Conservation (phyloP, 2,329 filamentous ascomycete genomes). For the Colletotrichum cordylinicola region DNA sequence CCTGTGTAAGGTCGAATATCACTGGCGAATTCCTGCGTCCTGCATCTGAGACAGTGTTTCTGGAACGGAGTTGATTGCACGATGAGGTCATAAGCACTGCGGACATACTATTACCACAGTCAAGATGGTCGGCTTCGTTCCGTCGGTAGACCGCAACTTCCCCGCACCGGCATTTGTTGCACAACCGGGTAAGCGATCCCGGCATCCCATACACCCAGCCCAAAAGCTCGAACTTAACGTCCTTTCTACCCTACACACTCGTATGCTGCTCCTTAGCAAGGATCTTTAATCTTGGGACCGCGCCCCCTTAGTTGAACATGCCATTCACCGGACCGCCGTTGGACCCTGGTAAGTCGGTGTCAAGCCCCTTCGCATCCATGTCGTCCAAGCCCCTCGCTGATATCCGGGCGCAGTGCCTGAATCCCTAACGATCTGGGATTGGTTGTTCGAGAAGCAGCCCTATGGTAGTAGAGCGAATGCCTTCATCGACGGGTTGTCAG, state of each 20-base stretch:
- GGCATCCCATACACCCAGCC: not conserved
- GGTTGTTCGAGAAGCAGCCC: not conserved
- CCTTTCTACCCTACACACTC: not conserved
- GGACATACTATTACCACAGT: not conserved
- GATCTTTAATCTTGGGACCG: not conserved
- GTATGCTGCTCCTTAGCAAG: not conserved
- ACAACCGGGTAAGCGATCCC: not conserved
- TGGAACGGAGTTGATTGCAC: not conserved
- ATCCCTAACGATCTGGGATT: not conserved
- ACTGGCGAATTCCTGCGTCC: not conserved
- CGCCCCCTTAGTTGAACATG: not conserved
- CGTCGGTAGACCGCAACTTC: not conserved
- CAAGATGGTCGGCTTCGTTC: not conserved
- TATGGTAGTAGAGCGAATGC: not conserved
- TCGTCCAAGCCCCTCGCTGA: not conserved
- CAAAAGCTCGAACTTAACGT: not conserved
- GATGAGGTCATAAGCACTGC: not conserved
- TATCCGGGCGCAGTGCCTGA: not conserved
- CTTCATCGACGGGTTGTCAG: not conserved
- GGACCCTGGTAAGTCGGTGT: not conserved
- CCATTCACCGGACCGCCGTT: not conserved
- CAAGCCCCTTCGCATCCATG: not conserved
- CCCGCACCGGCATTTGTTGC: not conserved
- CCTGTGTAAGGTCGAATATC: not conserved
- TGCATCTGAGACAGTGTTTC: not conserved